Evolutionary conservation across 169 alveolate genomes (phyloP), one percentile per base, ranked within the genome.

Genomic region (Eimeria praecox): DNA sequence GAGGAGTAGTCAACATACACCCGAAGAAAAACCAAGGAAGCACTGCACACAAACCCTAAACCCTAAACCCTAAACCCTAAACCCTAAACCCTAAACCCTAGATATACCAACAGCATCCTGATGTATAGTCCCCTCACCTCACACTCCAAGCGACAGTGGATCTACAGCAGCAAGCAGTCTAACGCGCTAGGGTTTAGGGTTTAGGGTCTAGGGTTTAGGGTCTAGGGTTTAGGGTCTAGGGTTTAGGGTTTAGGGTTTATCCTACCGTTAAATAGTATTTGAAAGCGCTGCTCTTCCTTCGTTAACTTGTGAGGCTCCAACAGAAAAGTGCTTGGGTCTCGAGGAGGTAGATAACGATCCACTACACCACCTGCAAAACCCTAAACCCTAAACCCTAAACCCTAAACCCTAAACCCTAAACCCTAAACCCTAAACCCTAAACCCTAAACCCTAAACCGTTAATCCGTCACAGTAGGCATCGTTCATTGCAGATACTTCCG

Each of bases 301-400:
- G 96, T 95, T 18, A 95, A 30, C 42, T 88, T 86, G 88, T 95
- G 94, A 1, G 95, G 92, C 90, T 95, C 96, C 64, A 95, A 33
- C 62, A 95, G 95, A 40, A 95, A 71, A 46, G 88, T 30, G 78
- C 93, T 73, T 3, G 96, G 96, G 85, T 95, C 96, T 9, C 92
- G 20, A 42, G 96, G 96, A 12, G 96, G 96, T 22, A 90, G 42
- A 52, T 95, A 95, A 5, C 96, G 96, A n/a, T 95, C 96, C 8
- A 92, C 90, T 9, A 75, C 30, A 42, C 95, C 95, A 14, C 95
- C 95, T 92, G 64, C 40, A 16, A 9, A 78, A 90, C 89, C 89
- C 89, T 38, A 38, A 78, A 78, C 66, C 89, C 89, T 44, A 38
- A 78, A 44, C 89, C 89, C 64, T 38, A 44, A 78, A 38, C 89